Conservation (phyloP, 1,284 basidiomycete genomes). For the Malassezia sp. region DNA sequence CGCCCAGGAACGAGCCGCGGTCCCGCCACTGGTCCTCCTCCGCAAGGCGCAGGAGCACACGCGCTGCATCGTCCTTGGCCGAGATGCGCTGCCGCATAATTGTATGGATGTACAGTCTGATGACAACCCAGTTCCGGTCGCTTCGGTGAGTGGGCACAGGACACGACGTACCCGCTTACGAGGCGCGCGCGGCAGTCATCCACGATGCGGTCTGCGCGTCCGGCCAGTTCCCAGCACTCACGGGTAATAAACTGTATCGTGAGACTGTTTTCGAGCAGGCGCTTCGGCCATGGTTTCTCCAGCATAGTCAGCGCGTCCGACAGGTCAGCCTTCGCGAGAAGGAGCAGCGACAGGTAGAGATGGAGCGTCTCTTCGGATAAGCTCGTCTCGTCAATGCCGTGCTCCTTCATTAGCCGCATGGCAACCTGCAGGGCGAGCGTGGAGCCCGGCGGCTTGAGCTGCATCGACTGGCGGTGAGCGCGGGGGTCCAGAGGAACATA, state of each 20-base stretch:
- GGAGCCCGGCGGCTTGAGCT: constrained; percentile 9
- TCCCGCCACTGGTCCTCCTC: constrained; percentile 12
- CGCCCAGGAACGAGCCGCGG: constrained; percentile 14
- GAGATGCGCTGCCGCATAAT: neutral
- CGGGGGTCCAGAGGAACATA: too few species aligned
- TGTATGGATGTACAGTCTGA: neutral
- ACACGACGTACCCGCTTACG: too few species aligned
- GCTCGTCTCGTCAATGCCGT: neutral
- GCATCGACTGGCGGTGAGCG: neutral
- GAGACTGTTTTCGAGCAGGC: constrained; percentile 6
- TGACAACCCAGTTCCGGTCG: constrained; percentile 16
- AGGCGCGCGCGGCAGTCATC: constrained; percentile 10
- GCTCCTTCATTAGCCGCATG: constrained; percentile 7
- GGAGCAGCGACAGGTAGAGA: constrained; percentile 9
- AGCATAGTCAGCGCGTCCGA: constrained; percentile 3
- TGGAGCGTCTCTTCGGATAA: constrained; percentile 10
- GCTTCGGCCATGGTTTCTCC: neutral
- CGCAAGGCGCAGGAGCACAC: neutral
- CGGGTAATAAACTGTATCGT: constrained; percentile 8
- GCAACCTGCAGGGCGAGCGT: constrained; percentile 10
- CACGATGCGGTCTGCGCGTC: neutral
- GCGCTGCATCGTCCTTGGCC: neutral
- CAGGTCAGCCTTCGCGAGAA: neutral
- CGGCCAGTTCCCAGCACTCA: constrained; percentile 4
- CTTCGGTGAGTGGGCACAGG: too few species aligned